These are phyloP conservation scores for Vitis hybrid DNA, from an alignment of 177 flowering plant genomes.

Conservation along the genomic window DNA sequence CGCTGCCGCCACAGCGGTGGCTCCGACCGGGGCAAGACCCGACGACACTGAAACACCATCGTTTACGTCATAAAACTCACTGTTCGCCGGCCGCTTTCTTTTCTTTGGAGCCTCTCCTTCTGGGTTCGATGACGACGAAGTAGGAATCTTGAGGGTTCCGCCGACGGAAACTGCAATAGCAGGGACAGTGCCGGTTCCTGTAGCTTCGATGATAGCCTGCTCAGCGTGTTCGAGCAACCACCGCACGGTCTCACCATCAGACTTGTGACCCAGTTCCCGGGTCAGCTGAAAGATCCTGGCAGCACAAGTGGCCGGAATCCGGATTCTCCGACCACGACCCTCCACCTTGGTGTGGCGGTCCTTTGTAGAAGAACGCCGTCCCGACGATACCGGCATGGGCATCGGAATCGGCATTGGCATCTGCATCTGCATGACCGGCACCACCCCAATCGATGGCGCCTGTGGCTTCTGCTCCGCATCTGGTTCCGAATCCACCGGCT, in stretches of 20 bases:
- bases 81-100: constrained; percentile 40
- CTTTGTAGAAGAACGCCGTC: constrained; percentile 44
- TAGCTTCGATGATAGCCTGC: constrained; percentile 76
- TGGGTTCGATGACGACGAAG: constrained; percentile 33
- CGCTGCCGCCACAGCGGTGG: constrained; percentile 9
- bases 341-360: constrained; percentile 87
- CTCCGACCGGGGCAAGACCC: constrained; percentile 44
- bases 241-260: constrained; percentile 87
- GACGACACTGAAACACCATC: constrained; percentile 36
- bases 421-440: constrained; percentile 16
- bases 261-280: constrained; percentile 76
- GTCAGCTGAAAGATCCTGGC: constrained; percentile 82
- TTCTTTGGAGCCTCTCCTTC: constrained; percentile 32
- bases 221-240: constrained; percentile 86
- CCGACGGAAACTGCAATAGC: constrained; percentile 76
- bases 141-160: constrained; percentile 79
- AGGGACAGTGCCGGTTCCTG: constrained; percentile 86
- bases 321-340: constrained; percentile 82
- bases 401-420: constrained; percentile 12
- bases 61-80: constrained; percentile 41
- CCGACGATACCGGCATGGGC: constrained; percentile 17
- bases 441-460: constrained; percentile 16
- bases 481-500: constrained; percentile 29
- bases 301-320: constrained; percentile 87
- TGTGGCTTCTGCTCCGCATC: constrained; percentile 6